These are phyloP conservation scores for Heterobasidion occidentale DNA, from an alignment of 1,284 basidiomycete species.

Conservation along the genomic window DNA sequence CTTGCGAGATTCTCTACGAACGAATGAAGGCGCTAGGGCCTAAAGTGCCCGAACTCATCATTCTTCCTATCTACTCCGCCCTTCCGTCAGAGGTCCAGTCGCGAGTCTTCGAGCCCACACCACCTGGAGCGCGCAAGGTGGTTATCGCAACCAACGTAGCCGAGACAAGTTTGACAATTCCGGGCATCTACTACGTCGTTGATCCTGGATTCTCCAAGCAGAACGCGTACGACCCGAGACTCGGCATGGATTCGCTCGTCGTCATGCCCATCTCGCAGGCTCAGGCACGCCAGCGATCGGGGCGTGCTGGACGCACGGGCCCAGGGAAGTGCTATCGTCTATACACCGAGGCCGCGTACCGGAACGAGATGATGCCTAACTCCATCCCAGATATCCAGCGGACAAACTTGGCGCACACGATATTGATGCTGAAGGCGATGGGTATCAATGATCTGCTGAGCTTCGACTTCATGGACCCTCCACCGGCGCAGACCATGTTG, in stretches of 20 bases:
- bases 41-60: slow-evolving; percentile 94
- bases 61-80: slow-evolving; percentile 96
- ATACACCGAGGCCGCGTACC: slow-evolving; percentile 95
- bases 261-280: slow-evolving; percentile 99
- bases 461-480: slow-evolving; percentile 99
- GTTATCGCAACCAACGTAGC: slow-evolving; percentile 99
- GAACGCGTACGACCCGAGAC: slow-evolving; percentile 94
- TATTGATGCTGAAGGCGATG: slow-evolving; percentile 97
- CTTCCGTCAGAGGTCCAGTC: slow-evolving; percentile 97
- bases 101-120: slow-evolving; percentile 95
- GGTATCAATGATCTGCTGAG: slow-evolving; percentile 96
- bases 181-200: slow-evolving; percentile 98
- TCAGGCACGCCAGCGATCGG: slow-evolving; percentile 91
- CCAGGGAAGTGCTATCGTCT: slow-evolving; percentile 98
- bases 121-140: slow-evolving; percentile 93
- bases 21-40: slow-evolving; percentile 97
- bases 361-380: slow-evolving; percentile 98
- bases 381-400: slow-evolving; percentile 97
- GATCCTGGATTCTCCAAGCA: slow-evolving; percentile 99
- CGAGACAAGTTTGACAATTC: slow-evolving; percentile 97
- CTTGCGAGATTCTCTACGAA: slow-evolving; percentile 95
- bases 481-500: slow-evolving; percentile 92
- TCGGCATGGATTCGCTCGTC: slow-evolving; percentile 98
- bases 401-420: slow-evolving; percentile 89
- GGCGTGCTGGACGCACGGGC: slow-evolving; percentile 95